Base-by-base conservation (phyloP, 305 asterid species). In the Fraxinus sp. region DNA sequence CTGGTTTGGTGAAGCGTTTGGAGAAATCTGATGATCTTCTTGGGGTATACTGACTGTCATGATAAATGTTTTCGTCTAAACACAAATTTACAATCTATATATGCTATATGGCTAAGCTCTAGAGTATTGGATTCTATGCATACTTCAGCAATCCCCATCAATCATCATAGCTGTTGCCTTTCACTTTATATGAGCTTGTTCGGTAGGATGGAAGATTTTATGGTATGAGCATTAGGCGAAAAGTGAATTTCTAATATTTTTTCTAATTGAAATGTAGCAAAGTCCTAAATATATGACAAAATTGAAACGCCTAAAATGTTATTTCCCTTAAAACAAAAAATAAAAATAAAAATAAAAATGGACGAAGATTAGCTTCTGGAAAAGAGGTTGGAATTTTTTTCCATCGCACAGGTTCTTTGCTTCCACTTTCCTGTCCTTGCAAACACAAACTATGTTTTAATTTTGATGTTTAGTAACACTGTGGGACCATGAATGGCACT, bases 1-100 rank as follows among this genome's bases (percentile, higher is more conserved):
- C 99, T 92, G 99, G 99, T 89, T 91, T 95, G 89, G 99, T 95
- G 84, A 95, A 94, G 86, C 93, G 99, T 39, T 85, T 93, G 89
- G 97, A 95, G 91, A 92, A 93, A 88, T 16, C 95, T 80, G 97
- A 91, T 75, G 90, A 91, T 85, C 97, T 95, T 86, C 98, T 95
- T 79, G 93, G 91, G 93, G 99, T 95, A 85, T 79, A 78, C 81
- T 26, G 64, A 74, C 80, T 46, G 32, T 78, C 79, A 77, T 44
- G 13, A 44, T 52, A 30, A 68, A 46, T 30, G 62, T 33, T 85
- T 30, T 80, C 75, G 8, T 9, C 46, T 20, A 24, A 62, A 39
- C 20, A n/a, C 59, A 46, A 24, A 3, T 64, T 59, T 52, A 57
- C 78, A 36, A 71, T 35, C 35, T 62, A 57, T 36, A 76, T 11